Conservation (phyloP, 2,329 filamentous ascomycete genomes). For the Rhinocladiella similis region DNA sequence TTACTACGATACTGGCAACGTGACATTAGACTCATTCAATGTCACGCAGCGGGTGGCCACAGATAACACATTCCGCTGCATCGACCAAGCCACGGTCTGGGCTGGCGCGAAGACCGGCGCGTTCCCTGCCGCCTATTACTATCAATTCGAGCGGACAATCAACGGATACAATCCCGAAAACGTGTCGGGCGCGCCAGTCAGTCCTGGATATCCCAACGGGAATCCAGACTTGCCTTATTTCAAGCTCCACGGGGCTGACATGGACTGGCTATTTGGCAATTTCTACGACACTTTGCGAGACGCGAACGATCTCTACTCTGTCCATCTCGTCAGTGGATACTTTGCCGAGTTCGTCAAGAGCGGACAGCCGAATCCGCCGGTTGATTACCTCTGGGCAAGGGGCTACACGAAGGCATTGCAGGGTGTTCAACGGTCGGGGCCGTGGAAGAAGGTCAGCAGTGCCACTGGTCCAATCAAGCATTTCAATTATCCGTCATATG, state of each 20-base stretch:
- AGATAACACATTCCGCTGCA: conserved; percentile 60
- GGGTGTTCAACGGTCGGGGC: conserved; percentile 41
- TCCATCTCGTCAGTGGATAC: conserved; percentile 49
- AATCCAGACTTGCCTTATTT: conserved; percentile 56
- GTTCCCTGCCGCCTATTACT: conserved; percentile 56
- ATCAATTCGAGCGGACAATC: conserved; percentile 61
- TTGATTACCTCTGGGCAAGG: conserved; percentile 46
- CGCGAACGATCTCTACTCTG: conserved; percentile 48
- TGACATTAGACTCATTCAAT: conserved; percentile 59
- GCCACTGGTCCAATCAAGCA: conserved; percentile 42
- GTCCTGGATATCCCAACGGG: conserved; percentile 42
- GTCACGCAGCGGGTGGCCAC: conserved; percentile 56
- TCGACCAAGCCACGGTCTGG: conserved; percentile 60
- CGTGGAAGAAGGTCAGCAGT: conserved; percentile 40
- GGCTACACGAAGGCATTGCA: conserved; percentile 47
- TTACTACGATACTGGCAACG: conserved; percentile 47
- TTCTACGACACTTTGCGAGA: conserved; percentile 49
- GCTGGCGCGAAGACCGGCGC: conserved; percentile 47
- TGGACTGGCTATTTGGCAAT: conserved; percentile 57
- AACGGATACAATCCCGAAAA: conserved; percentile 55
- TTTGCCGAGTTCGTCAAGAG: conserved; percentile 54
- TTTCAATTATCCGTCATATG: conserved; percentile 49
- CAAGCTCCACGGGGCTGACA: conserved; percentile 59
- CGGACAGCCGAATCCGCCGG: conserved; percentile 53
- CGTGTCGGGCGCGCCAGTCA: conserved; percentile 48